phyloP scores from a whole-genome alignment of 177 flowering plant species.

The Telopea speciosissima region DNA sequence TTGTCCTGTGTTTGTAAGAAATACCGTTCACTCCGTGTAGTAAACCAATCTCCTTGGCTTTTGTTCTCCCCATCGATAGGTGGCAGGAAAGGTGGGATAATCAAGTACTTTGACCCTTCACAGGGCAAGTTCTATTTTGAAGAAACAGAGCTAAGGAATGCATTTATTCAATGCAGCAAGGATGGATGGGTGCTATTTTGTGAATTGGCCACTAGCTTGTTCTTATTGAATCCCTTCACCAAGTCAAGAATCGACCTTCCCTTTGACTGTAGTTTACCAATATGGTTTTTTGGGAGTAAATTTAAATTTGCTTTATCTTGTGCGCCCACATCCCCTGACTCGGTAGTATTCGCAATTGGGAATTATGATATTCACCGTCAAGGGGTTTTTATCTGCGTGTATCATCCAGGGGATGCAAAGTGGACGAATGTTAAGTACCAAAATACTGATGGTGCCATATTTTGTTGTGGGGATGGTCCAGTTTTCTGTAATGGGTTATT shows the following conservation, averaged over 20 bases:
- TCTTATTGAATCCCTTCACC: constrained; percentile 56
- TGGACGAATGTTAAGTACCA: constrained; percentile 46
- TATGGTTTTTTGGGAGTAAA: constrained; percentile 14
- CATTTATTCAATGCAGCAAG: constrained; percentile 44
- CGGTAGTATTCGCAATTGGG: constrained; percentile 42
- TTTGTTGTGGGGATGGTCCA: constrained; percentile 49
- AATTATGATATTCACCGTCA: constrained; percentile 24
- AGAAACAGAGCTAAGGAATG: constrained; percentile 41
- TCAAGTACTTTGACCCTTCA: constrained; percentile 52
- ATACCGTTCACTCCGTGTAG: too few species aligned
- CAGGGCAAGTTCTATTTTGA: constrained; percentile 29
- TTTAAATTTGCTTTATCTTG: constrained; percentile 49
- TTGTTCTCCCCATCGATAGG: constrained; percentile 41
- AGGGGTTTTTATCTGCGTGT: constrained; percentile 46
- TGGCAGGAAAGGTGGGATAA: constrained; percentile 22
- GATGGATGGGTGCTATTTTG: constrained; percentile 56
- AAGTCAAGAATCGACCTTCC: constrained; percentile 42
- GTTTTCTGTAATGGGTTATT: constrained; percentile 49
- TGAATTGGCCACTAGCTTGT: constrained; percentile 23
- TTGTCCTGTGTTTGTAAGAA: too few species aligned
- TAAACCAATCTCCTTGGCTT: constrained; percentile 43
- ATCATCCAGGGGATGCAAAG: constrained; percentile 39
- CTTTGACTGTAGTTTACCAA: constrained; percentile 23
- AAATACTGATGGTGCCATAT: constrained; percentile 34
- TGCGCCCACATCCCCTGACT: constrained; percentile 41